A percentile compares a stretch with the other conserved stretches of the same genome.
phyloP scores from a whole-genome alignment of 441 rosid genomes.

The Rhodomyrtus psidioides region DNA sequence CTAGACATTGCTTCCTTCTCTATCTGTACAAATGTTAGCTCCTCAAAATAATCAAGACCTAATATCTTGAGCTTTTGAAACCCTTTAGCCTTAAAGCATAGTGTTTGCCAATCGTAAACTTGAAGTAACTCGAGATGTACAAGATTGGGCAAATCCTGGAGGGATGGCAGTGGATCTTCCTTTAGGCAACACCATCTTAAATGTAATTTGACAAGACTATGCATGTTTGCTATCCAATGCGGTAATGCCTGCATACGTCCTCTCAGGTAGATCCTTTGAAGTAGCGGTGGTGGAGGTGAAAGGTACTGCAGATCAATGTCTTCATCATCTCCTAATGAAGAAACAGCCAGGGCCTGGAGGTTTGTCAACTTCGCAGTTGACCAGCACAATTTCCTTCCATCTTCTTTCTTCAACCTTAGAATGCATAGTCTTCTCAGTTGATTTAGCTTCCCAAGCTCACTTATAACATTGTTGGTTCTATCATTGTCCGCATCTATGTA shows the following conservation, averaged over 20 bases:
- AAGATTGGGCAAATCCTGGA: conserved; percentile 1
- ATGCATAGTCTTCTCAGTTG: conserved; percentile 2
- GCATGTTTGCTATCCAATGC: neutral
- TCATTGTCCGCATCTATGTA: neutral
- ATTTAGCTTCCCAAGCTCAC: neutral
- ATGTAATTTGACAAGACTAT: neutral
- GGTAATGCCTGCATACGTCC: neutral
- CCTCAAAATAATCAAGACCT: neutral
- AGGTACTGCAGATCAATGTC: neutral
- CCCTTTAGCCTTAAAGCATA: conserved; percentile 3
- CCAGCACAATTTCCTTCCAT: neutral
- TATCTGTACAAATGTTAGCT: neutral
- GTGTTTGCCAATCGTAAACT: conserved; percentile 1
- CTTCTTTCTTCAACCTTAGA: neutral
- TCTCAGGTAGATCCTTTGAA: conserved; percentile 5
- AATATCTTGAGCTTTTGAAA: conserved; percentile 1
- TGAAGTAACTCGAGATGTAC: conserved; percentile 4
- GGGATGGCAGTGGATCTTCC: neutral
- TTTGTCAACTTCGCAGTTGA: neutral
- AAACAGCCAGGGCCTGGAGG: neutral
- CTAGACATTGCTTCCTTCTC: conserved; percentile 1
- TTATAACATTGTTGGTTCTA: neutral
- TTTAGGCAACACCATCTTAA: neutral
- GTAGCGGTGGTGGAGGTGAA: conserved; percentile 2
- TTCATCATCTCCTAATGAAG: neutral